A percentile compares a stretch with the other conserved stretches of the same genome.
Conservation (phyloP, 306 rosid species). For the Sphenostylis stenocarpa region DNA sequence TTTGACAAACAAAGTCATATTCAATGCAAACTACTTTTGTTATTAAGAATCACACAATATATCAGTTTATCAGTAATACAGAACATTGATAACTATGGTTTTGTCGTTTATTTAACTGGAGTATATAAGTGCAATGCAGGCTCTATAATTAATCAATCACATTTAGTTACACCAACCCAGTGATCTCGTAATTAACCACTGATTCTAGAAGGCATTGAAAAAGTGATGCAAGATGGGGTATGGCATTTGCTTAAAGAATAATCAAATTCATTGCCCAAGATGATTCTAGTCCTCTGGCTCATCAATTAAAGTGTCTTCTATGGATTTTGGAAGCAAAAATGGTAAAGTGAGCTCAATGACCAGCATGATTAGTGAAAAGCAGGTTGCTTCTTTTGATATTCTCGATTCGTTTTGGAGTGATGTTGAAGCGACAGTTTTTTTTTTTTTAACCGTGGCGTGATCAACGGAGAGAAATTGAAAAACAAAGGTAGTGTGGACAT, state of each 20-base stretch:
- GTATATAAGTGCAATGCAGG: not conserved
- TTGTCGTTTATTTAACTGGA: no score
- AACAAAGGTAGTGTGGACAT: not conserved
- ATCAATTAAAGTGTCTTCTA: slow-evolving; percentile 8
- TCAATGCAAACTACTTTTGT: no score
- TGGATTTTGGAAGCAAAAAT: slow-evolving; percentile 13
- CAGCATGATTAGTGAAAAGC: slow-evolving; percentile 29
- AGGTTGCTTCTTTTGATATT: slow-evolving; percentile 13
- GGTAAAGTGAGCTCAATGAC: not conserved
- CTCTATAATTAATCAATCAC: not conserved
- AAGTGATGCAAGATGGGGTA: not conserved
- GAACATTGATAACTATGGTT: no score
- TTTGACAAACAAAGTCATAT: no score
- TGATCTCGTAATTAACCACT: not conserved
- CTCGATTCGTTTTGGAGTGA: slow-evolving; percentile 25
- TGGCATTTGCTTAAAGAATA: slow-evolving; percentile 10
- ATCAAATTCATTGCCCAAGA: slow-evolving; percentile 5
- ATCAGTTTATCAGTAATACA: no score
- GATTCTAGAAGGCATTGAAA: not conserved
- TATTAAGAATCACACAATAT: no score
- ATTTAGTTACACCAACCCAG: slow-evolving; percentile 5
- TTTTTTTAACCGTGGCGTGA: slow-evolving; percentile 29
- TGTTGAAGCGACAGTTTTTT: slow-evolving; percentile 30
- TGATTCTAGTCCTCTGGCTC: not conserved
- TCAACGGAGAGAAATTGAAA: slow-evolving; percentile 33